Percentiles rank a stretch among this genome's conserved stretches.
Conservation (phyloP, 148 eudicot species). For the Cornus kousa region DNA sequence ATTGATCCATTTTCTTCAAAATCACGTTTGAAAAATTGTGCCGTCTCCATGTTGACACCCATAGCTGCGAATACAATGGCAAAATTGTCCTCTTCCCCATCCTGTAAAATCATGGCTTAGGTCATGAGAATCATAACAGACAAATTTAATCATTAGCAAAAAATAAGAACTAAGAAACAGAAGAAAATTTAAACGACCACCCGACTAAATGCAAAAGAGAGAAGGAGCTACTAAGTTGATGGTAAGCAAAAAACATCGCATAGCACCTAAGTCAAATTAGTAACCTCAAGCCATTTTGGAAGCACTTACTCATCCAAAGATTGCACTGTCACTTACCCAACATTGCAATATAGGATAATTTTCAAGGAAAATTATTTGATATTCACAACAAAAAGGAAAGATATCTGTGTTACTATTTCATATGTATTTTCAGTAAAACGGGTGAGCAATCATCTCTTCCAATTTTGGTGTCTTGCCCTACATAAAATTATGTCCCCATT, state of each 20-base stretch:
- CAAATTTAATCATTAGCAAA: not conserved
- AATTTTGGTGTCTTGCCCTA: no score
- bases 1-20: constrained; percentile 99
- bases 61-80: constrained; percentile 99
- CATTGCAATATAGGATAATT: no score
- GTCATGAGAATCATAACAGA: not conserved
- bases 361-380: no score
- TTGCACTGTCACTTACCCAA: no score
- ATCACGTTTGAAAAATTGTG: constrained; percentile 99
- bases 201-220: not conserved
- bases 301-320: not conserved
- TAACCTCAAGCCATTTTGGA: not conserved
- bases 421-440: no score
- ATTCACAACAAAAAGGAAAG: no score
- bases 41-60: constrained; percentile 99
- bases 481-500: no score
- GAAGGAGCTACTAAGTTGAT: not conserved
- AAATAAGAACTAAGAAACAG: not conserved
- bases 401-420: no score
- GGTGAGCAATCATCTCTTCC: no score
- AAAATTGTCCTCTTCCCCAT: constrained; percentile 89
- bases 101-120: constrained; percentile 30
- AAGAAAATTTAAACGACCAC: not conserved
- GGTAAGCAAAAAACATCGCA: constrained; percentile 3
- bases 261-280: not conserved